Evolutionary conservation across 805 yeast genomes (phyloP).

Genomic region (Yamadazyma philogaea): DNA sequence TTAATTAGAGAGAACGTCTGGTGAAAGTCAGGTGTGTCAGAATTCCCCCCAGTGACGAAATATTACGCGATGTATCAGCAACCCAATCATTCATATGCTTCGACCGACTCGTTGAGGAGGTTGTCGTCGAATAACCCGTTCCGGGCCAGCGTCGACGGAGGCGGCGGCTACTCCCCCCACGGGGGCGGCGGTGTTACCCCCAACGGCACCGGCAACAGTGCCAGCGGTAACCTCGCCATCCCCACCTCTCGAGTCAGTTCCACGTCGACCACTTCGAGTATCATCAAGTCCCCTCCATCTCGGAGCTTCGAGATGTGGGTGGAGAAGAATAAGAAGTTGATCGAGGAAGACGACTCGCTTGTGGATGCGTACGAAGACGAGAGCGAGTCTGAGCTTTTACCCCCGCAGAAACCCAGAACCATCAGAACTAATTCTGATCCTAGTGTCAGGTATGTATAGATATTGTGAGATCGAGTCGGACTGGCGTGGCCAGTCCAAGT

Average conservation of each 20-base stretch:
- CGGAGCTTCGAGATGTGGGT: constrained; percentile 58
- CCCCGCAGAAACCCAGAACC: constrained; percentile 12
- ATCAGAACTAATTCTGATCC: constrained; percentile 16
- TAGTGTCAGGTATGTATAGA: constrained; percentile 15
- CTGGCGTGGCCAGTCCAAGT: too few relatives aligned
- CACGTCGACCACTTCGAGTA: constrained; percentile 19
- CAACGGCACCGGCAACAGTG: not conserved
- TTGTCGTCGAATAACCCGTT: constrained; percentile 74
- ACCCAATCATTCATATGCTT: constrained; percentile 32
- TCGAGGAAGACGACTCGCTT: constrained; percentile 35
- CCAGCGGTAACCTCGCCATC: not conserved
- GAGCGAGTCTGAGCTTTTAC: constrained; percentile 9
- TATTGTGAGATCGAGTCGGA: not conserved
- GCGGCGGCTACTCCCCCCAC: not conserved
- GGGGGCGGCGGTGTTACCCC: not conserved
- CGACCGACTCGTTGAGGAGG: constrained; percentile 39
- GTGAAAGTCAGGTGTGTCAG: too few relatives aligned
- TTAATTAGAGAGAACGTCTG: too few relatives aligned
- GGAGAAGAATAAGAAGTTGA: constrained; percentile 38
- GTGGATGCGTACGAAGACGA: constrained; percentile 22
- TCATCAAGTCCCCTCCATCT: constrained; percentile 23
- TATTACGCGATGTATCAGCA: constrained; percentile 37
- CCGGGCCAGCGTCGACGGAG: constrained; percentile 27
- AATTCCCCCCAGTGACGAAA: not conserved
- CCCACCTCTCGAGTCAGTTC: constrained; percentile 9